A percentile compares a stretch with the other conserved stretches of the same genome.
These are phyloP conservation scores for Salix caprea DNA, from an alignment of 345 rosid genomes.

Conservation along the genomic window DNA sequence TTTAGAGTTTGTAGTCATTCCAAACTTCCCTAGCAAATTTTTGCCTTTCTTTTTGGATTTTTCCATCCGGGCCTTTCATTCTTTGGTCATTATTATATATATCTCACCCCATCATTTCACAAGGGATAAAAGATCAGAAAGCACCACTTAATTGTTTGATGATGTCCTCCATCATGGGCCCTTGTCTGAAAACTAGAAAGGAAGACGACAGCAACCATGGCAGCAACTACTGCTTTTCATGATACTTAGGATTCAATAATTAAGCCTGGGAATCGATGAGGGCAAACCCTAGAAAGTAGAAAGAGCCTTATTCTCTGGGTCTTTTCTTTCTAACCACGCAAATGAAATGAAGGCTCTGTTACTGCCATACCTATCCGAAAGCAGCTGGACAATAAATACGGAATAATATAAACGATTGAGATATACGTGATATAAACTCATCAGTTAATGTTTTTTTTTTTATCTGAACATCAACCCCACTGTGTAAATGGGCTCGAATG, in stretches of 20 bases:
- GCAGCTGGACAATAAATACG: not conserved
- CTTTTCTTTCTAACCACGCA: not conserved
- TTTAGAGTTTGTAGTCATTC: constrained; percentile 8
- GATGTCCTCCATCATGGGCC: not conserved
- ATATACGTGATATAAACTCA: too few species aligned
- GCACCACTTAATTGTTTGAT: not conserved
- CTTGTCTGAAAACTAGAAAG: not conserved
- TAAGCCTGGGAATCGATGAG: too few species aligned
- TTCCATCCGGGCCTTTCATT: constrained; percentile 13
- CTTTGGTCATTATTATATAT: not conserved
- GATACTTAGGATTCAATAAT: too few species aligned
- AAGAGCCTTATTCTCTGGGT: not conserved
- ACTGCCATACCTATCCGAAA: not conserved
- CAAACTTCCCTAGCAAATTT: constrained; percentile 7
- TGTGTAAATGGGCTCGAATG: too few species aligned
- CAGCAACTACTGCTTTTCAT: not conserved
- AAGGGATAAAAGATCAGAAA: not conserved
- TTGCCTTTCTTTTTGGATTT: constrained; percentile 36
- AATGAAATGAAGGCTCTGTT: not conserved
- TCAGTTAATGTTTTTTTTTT: too few species aligned
- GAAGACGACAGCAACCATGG: not conserved
- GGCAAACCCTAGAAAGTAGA: too few species aligned
- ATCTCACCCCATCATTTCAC: not conserved
- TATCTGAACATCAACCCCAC: too few species aligned
- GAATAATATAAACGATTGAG: too few species aligned